Evolutionary conservation across 192 early-diverging fungal species (phyloP).

Genomic region (Coemansia sp.): DNA sequence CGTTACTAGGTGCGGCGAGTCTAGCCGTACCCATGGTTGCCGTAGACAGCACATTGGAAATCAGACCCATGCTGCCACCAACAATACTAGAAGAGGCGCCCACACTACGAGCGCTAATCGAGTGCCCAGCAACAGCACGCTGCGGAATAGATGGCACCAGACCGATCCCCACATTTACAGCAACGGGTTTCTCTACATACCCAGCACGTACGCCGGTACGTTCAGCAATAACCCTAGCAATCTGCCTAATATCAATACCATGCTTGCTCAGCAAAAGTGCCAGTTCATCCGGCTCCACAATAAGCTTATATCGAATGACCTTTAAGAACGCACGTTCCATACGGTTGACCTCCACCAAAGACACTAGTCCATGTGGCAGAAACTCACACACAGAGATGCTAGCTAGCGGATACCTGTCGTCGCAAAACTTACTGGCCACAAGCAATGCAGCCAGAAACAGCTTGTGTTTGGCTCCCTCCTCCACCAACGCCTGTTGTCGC

Average conservation of each 20-base stretch:
- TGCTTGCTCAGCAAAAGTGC: slow-evolving; percentile 43
- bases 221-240: slow-evolving; percentile 35
- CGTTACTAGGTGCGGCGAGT: background rate
- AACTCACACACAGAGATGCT: slow-evolving; percentile 46
- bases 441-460: slow-evolving; percentile 47
- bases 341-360: slow-evolving; percentile 39
- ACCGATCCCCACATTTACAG: background rate
- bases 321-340: slow-evolving; percentile 52
- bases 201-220: background rate
- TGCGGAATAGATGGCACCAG: slow-evolving; percentile 19
- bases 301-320: slow-evolving; percentile 49
- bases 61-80: slow-evolving; percentile 17
- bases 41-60: slow-evolving; percentile 11
- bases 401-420: slow-evolving; percentile 49
- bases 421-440: slow-evolving; percentile 57
- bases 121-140: slow-evolving; percentile 45
- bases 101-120: slow-evolving; percentile 30
- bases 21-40: slow-evolving; percentile 15
- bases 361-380: slow-evolving; percentile 32
- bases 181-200: background rate
- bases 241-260: slow-evolving; percentile 48
- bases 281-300: slow-evolving; percentile 53
- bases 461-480: slow-evolving; percentile 54
- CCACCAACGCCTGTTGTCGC: slow-evolving; percentile 29
- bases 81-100: slow-evolving; percentile 6